Percentiles rank a stretch among this genome's conserved stretches.
These are phyloP conservation scores for Cornus kousa DNA, from an alignment of 148 eudicot genomes.

Conservation along the genomic window DNA sequence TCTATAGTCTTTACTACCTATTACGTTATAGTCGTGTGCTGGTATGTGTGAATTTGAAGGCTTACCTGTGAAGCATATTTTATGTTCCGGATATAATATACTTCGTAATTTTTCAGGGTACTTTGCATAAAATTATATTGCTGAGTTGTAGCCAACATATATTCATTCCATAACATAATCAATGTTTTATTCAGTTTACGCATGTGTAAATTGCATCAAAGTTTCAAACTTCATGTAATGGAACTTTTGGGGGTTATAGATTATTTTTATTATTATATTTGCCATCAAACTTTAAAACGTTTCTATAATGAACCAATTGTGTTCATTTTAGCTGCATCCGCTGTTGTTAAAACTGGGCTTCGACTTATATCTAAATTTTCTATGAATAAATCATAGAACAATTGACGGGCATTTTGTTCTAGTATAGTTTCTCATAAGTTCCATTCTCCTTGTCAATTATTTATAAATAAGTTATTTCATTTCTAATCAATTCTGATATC, in stretches of 20 bases:
- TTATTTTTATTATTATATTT: neutral
- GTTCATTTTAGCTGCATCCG: neutral
- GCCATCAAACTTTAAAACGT: neutral
- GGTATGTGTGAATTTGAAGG: neutral
- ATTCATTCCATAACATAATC: too few species aligned
- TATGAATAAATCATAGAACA: too few species aligned
- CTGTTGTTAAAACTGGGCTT: neutral
- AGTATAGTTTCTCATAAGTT: neutral
- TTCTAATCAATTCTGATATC: neutral
- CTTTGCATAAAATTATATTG: neutral
- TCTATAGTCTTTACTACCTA: too few species aligned
- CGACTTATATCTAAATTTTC: neutral
- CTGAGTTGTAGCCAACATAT: neutral
- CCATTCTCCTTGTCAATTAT: neutral
- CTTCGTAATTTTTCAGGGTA: neutral
- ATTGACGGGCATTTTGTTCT: neutral
- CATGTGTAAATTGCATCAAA: too few species aligned
- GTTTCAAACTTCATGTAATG: neutral
- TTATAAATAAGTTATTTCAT: neutral
- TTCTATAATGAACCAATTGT: neutral
- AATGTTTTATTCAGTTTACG: too few species aligned
- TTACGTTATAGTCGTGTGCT: neutral
- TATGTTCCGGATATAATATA: neutral
- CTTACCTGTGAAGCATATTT: neutral
- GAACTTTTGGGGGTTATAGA: neutral